phyloP scores from a whole-genome alignment of 805 yeast species.

The Candida odintsovae region DNA sequence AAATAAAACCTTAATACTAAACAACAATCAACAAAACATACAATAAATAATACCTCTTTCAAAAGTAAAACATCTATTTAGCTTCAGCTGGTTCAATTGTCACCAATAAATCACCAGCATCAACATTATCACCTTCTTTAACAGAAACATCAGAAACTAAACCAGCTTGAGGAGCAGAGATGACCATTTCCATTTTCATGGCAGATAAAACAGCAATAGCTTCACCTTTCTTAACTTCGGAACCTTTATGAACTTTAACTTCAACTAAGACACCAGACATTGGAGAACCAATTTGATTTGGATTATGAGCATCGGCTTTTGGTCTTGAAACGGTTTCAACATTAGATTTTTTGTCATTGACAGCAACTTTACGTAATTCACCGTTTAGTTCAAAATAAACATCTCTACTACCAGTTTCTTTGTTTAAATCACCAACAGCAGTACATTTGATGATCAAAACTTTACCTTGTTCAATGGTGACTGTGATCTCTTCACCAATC shows the following conservation, averaged over 20 bases:
- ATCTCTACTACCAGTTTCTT: slow-evolving; percentile 86
- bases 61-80: not conserved
- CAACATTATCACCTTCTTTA: slow-evolving; percentile 92
- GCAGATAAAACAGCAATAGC: slow-evolving; percentile 92
- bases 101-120: slow-evolving; percentile 84
- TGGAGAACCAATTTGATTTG: slow-evolving; percentile 95
- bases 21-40: not conserved
- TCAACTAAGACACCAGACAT: slow-evolving; percentile 99
- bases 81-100: slow-evolving; percentile 33
- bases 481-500: slow-evolving; percentile 81
- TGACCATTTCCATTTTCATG: slow-evolving; percentile 99
- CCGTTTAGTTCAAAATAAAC: slow-evolving; percentile 98
- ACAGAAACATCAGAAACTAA: slow-evolving; percentile 69
- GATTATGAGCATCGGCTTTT: slow-evolving; percentile 83
- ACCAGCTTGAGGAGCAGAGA: slow-evolving; percentile 87
- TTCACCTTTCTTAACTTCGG: slow-evolving; percentile 93
- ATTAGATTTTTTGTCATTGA: slow-evolving; percentile 82
- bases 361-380: slow-evolving; percentile 93
- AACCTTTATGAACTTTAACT: slow-evolving; percentile 82
- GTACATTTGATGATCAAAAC: slow-evolving; percentile 82
- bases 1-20: not conserved
- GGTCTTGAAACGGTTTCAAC: slow-evolving; percentile 82
- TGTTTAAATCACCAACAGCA: slow-evolving; percentile 86
- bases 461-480: slow-evolving; percentile 94
- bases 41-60: not conserved